Conservation (phyloP, 2,329 filamentous ascomycete genomes). For the Colletotrichum agaves region DNA sequence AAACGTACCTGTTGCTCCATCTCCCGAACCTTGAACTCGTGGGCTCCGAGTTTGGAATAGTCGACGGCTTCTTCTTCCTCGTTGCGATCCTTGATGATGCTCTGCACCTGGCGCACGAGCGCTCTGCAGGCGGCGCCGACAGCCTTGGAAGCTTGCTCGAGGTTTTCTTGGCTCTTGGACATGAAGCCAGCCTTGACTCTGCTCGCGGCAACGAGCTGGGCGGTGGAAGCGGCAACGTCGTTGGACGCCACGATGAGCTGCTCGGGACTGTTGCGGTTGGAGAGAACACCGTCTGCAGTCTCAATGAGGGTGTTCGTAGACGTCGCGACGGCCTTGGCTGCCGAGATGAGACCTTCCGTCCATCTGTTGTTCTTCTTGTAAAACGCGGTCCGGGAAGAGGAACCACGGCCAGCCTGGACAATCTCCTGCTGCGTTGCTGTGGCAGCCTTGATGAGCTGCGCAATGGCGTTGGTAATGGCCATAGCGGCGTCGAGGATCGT, state of each 20-base stretch:
- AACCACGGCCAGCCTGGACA: slow-evolving; percentile 89
- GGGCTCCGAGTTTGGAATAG: slow-evolving; percentile 86
- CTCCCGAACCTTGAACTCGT: slow-evolving; percentile 98
- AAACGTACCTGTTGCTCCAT: slow-evolving; percentile 96
- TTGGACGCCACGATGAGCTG: slow-evolving; percentile 98
- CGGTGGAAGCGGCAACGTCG: slow-evolving; percentile 94
- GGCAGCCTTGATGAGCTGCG: slow-evolving; percentile 92
- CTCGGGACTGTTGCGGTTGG: slow-evolving; percentile 90
- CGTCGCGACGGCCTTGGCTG: slow-evolving; percentile 92
- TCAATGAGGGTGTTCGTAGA: slow-evolving; percentile 98
- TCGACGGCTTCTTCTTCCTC: slow-evolving; percentile 84
- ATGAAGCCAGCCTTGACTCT: slow-evolving; percentile 98
- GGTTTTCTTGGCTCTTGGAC: slow-evolving; percentile 92
- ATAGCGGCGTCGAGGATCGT: slow-evolving; percentile 92
- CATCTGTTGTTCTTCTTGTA: slow-evolving; percentile 99
- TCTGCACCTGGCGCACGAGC: slow-evolving; percentile 92
- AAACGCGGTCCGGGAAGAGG: slow-evolving; percentile 88
- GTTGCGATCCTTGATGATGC: slow-evolving; percentile 89
- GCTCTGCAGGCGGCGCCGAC: slow-evolving; percentile 89
- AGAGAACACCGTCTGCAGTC: slow-evolving; percentile 95
- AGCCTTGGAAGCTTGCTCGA: slow-evolving; percentile 92
- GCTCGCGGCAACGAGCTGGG: slow-evolving; percentile 94
- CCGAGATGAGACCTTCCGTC: slow-evolving; percentile 97
- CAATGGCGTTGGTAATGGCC: slow-evolving; percentile 93
- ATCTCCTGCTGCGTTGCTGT: slow-evolving; percentile 96